Conservation (phyloP, 225 moss, liverwort and hornwort species). For the Ulota crispa region DNA sequence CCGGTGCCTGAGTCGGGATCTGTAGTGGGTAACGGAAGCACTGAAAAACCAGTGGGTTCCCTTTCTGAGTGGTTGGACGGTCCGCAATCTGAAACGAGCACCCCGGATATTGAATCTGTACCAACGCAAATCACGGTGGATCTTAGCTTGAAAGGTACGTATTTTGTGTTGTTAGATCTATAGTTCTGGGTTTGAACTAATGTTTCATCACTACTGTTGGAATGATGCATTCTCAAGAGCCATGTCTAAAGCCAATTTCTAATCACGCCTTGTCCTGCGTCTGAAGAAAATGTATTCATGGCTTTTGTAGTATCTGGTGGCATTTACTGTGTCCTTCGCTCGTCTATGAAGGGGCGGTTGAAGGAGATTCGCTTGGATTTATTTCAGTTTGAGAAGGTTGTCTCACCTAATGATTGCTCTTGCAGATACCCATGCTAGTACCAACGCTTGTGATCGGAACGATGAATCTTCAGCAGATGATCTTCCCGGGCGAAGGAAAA, state of each 20-base stretch:
- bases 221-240: too few species aligned
- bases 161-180: too few species aligned
- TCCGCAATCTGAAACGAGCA: constrained; percentile 25
- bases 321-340: background rate
- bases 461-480: background rate
- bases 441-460: background rate
- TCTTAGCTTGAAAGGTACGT: constrained; percentile 38
- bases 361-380: too few species aligned
- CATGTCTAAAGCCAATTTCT: too few species aligned
- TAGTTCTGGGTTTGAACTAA: too few species aligned
- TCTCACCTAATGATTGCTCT: too few species aligned
- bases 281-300: too few species aligned
- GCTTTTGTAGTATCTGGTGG: background rate
- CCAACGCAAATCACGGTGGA: constrained; percentile 22
- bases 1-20: background rate
- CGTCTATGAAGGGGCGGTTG: background rate
- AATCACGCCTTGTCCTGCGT: too few species aligned
- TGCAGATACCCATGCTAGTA: too few species aligned
- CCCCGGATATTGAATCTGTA: constrained; percentile 43
- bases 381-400: too few species aligned
- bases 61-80: constrained; percentile 48
- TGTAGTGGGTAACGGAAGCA: background rate
- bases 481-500: constrained; percentile 7
- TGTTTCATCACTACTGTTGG: too few species aligned
- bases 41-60: constrained; percentile 47